Evolutionary conservation across 805 yeast genomes (phyloP), one percentile per base, ranked within the genome.

Genomic region (Lipomyces yamanashiensis): DNA sequence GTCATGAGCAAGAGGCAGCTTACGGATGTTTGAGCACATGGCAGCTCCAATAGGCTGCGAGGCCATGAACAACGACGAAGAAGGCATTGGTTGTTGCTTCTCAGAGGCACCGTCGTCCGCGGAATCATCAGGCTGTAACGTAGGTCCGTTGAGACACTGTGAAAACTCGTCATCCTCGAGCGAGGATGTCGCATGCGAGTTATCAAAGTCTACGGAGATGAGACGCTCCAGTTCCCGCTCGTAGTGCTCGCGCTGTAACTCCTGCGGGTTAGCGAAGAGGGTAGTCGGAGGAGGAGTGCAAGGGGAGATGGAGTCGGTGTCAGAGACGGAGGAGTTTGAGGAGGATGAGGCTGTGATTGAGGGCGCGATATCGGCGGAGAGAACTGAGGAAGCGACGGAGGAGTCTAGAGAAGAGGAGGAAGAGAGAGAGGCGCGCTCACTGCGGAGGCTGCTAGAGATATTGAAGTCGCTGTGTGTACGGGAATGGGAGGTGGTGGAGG

Each of bases 21-120:
- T 15, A 23, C 37, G 9, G 40, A 63, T 52, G 48, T 63, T 63
- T 15, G 45, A 47, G 58, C 66, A 59, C 62, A 63, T 55, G 28
- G 66, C 66, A 28, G 57, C 10, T 1, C 63, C 66, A 33, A 63
- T 48, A 9, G 54, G n/a, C 19, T 21, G 56, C 44, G 53, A 63
- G 1, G 63, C 53, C 40, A 63, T 47, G 39, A 56, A 13, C 28
- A 59, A 37, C 10, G 59, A 17, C 49, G 51, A 33, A n/a, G 63
- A 57, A 8, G 41, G 33, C 28, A 23, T 7, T 5, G 34, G 28
- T 7, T 28, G 28, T 5, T 28, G 28, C 28, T 28, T 28, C 28
- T 28, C 28, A 28, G 28, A 28, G 2, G 28, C 28, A 5, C 5
- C 28, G 28, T 45, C 50, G 37, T n/a, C 28, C 3, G 49, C n/a